Evolutionary conservation across 805 yeast genomes (phyloP), one percentile per base, ranked within the genome.

Genomic region (Saturnispora sanitii): DNA sequence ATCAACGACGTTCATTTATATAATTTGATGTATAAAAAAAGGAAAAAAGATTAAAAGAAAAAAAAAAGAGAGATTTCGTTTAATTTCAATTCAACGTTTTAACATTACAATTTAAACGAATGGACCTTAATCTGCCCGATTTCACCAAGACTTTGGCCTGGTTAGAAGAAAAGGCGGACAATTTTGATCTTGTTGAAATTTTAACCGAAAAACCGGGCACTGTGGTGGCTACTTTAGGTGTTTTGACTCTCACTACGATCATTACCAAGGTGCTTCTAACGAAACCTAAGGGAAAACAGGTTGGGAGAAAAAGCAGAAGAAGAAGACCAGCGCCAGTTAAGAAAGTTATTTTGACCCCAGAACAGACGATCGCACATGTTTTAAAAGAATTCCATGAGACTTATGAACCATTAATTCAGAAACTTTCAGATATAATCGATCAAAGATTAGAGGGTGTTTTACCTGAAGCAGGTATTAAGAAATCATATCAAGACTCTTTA

Each of bases 1-100:
- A 56, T 90, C 96, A 33, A 62, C 58, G 21, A 66, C 49, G 40
- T 58, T 63, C 70, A 66, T 67, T 11, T 18, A 9, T 17, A 32
- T 19, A 7, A 7, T 23, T 23, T n/a, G 13, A 9, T 18, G 25
- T 7, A 9, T 11, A 28, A 26, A 15, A 28, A 27, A 19, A 22
- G 18, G 20, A 30, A 31, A 39, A 26, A 12, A 18, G 31, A n/a
- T 4, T 20, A 15, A 4, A 13, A 26, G 20, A 5, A 12, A 16
- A 19, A 17, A 32, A 32, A 19, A 13, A 19, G 7, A 19, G 15
- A 18, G 17, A 21, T 12, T 18, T 21, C 2, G 12, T 11, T 7
- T 7, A 6, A 6, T 23, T 11, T 23, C 26, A 11, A 11, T 7
- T 23, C 26, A 23, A 23, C 26, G 26, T 28, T 23, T 7, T 23